Conservation (phyloP, 179 eudicot genomes). For the Heliamphora pulchella region DNA sequence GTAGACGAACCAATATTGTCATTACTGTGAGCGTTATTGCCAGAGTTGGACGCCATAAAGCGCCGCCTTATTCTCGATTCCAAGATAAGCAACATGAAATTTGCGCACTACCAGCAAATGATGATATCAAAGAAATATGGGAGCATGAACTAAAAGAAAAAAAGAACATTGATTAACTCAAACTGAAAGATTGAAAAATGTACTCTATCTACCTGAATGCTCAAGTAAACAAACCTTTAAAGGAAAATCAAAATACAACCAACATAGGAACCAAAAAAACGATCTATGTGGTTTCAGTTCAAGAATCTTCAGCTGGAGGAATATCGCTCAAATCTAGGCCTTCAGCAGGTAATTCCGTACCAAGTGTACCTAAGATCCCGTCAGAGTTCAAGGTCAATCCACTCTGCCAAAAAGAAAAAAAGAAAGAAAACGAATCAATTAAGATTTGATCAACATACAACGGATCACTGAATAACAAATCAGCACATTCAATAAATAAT, state of each 20-base stretch:
- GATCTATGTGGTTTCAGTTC: background rate
- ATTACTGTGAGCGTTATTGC: too few species aligned
- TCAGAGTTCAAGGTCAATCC: conserved; percentile 78
- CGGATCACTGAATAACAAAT: background rate
- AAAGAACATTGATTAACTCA: background rate
- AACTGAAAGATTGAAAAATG: background rate
- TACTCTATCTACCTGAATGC: background rate
- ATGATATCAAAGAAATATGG: background rate
- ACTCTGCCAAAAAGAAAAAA: conserved; percentile 45
- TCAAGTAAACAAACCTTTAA: background rate
- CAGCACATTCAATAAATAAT: background rate
- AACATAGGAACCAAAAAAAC: background rate
- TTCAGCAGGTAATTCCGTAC: conserved; percentile 57
- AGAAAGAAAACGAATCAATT: background rate
- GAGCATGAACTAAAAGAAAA: too few species aligned
- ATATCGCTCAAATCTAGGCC: conserved; percentile 69
- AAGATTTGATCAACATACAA: background rate
- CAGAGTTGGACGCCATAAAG: too few species aligned
- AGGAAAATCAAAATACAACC: background rate
- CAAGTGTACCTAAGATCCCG: conserved; percentile 66
- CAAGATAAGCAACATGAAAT: too few species aligned
- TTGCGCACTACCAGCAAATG: too few species aligned
- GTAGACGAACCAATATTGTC: too few species aligned
- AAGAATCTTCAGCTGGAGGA: conserved; percentile 43
- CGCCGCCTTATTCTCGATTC: too few species aligned